Evolutionary conservation across 495 filamentous ascomycete species (phyloP).

Genomic region (Penicillium roqueforti): DNA sequence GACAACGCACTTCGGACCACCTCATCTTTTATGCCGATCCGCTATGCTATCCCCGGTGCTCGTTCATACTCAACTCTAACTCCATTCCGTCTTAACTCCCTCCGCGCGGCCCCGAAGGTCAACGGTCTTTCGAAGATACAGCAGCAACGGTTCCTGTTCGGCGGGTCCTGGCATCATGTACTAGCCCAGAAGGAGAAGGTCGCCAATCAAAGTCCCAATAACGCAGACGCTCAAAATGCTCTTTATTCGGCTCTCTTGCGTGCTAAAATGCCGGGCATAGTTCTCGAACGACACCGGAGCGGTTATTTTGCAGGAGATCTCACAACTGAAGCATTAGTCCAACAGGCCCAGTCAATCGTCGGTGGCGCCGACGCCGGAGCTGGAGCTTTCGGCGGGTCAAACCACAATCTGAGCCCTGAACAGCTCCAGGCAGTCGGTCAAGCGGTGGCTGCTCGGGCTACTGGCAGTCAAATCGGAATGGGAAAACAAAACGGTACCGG

Average conservation of each 20-base stretch:
- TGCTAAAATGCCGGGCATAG: conserved; percentile 86
- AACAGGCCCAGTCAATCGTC: conserved; percentile 65
- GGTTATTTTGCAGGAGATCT: conserved; percentile 77
- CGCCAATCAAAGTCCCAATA: conserved; percentile 86
- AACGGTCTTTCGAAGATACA: conserved; percentile 27
- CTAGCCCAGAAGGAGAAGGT: conserved; percentile 75
- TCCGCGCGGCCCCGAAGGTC: conserved; percentile 21
- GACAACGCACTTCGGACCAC: conserved; percentile 21
- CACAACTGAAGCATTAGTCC: conserved; percentile 67
- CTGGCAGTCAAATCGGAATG: conserved; percentile 57
- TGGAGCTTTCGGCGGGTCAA: conserved; percentile 30
- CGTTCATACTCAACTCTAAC: conserved; percentile 40
- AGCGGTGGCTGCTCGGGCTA: conserved; percentile 72
- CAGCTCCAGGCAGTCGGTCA: conserved; percentile 83
- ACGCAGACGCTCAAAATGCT: conserved; percentile 78
- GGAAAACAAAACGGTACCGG: conserved; percentile 53
- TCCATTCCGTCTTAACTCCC: conserved; percentile 22
- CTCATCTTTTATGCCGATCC: conserved; percentile 17
- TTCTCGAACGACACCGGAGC: conserved; percentile 82
- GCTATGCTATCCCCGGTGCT: conserved; percentile 17
- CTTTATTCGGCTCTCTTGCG: conserved; percentile 90
- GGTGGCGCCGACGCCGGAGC: conserved; percentile 46
- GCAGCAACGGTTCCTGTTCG: conserved; percentile 51
- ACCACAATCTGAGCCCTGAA: conserved; percentile 48
- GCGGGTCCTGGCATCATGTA: conserved; percentile 52